A percentile compares a stretch with the other conserved stretches of the same genome.
Evolutionary conservation across 805 yeast genomes (phyloP).

Genomic region (Metschnikowia dekortorum): DNA sequence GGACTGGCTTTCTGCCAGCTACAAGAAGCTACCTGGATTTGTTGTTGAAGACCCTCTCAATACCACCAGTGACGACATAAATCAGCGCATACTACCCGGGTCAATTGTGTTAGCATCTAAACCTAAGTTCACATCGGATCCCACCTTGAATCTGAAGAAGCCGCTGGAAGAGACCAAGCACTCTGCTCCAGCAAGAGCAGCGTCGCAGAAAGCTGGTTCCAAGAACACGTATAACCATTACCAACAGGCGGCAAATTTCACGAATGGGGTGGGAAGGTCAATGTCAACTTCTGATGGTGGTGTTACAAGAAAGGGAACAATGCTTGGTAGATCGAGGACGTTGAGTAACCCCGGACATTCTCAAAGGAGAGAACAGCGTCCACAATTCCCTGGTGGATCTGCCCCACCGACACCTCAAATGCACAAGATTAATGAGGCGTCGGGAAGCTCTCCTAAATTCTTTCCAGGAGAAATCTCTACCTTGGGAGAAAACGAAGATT

Average conservation of each 20-base stretch:
- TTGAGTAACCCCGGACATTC: conserved; percentile 2
- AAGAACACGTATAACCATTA: conserved; percentile 31
- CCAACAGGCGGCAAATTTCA: conserved; percentile 21
- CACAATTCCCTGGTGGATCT: background rate
- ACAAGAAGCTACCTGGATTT: conserved; percentile 26
- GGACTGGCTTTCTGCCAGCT: conserved; percentile 25
- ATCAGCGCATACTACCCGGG: conserved; percentile 16
- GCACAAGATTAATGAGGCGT: background rate
- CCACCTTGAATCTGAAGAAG: conserved; percentile 1
- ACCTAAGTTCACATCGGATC: background rate
- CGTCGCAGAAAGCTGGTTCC: conserved; percentile 19
- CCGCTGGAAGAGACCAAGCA: conserved; percentile 1
- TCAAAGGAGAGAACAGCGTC: background rate
- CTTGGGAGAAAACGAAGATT: background rate
- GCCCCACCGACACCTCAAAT: conserved; percentile 3
- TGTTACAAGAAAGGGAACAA: conserved; percentile 3
- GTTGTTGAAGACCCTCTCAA: conserved; percentile 13
- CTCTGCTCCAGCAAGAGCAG: conserved; percentile 4
- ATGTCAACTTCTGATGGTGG: conserved; percentile 9
- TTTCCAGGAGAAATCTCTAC: background rate
- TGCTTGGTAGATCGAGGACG: conserved; percentile 7
- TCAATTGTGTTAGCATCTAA: conserved; percentile 15
- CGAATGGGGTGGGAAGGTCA: conserved; percentile 10
- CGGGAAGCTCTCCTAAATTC: background rate
- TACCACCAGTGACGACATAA: conserved; percentile 10